Conservation (phyloP, 2,329 filamentous ascomycete species). For the Diaporthe sp. region DNA sequence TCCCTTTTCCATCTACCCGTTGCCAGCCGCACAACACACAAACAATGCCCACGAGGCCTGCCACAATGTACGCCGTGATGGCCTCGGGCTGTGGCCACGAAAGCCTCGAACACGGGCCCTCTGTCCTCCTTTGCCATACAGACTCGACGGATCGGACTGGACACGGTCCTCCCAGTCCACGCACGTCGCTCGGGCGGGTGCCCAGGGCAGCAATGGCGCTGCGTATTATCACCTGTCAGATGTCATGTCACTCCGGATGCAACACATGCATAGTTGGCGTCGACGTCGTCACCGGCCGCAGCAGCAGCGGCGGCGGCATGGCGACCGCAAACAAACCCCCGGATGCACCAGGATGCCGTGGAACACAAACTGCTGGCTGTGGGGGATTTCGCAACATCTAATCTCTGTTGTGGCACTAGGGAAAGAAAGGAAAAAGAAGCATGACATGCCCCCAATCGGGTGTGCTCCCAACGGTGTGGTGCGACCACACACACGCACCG, state of each 20-base stretch:
- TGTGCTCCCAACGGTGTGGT: neutral
- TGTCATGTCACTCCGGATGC: constrained; percentile 22
- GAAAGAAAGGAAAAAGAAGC: neutral
- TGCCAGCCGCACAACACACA: constrained; percentile 7
- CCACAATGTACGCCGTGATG: constrained; percentile 6
- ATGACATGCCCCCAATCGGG: constrained; percentile 16
- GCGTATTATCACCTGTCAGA: constrained; percentile 4
- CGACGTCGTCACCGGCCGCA: constrained; percentile 17
- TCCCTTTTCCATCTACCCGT: neutral
- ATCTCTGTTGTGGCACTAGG: constrained; percentile 20
- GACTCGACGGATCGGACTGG: constrained; percentile 14
- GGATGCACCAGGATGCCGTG: neutral
- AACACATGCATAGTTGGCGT: neutral
- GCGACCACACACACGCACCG: neutral
- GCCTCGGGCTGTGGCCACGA: neutral
- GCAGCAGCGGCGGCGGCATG: neutral
- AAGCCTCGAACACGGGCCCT: neutral
- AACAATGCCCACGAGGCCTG: constrained; percentile 8
- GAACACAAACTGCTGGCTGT: constrained; percentile 16
- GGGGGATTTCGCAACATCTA: neutral
- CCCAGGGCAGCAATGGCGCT: neutral
- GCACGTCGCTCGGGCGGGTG: neutral
- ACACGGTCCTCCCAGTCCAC: neutral
- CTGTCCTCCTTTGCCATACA: neutral
- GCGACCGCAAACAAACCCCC: constrained; percentile 21